phyloP scores from a whole-genome alignment of 148 eudicot genomes.

The Fagopyrum esculentum region DNA sequence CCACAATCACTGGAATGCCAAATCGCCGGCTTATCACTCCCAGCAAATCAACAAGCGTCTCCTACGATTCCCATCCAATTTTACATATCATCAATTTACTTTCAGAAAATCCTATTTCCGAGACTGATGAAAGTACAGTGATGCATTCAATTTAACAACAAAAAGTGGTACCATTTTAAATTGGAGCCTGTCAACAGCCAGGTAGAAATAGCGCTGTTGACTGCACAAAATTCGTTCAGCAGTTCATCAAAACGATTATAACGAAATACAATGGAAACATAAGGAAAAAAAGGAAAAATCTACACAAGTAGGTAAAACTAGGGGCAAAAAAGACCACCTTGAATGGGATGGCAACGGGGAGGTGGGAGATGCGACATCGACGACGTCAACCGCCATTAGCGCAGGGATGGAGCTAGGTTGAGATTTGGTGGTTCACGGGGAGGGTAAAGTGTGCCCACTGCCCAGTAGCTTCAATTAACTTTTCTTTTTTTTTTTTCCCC shows the following conservation, averaged over 20 bases:
- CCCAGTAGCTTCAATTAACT: no score
- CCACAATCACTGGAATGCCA: slow-evolving; percentile 66
- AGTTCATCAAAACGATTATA: not conserved
- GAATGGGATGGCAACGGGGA: slow-evolving; percentile 27
- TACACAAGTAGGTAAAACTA: not conserved
- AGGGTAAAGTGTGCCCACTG: not conserved
- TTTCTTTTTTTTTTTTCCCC: no score
- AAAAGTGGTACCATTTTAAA: slow-evolving; percentile 62
- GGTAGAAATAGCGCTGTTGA: slow-evolving; percentile 78
- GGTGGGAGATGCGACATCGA: slow-evolving; percentile 39
- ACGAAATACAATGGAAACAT: not conserved
- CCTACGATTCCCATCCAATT: slow-evolving; percentile 30
- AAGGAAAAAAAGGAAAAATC: not conserved
- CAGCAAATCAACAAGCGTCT: slow-evolving; percentile 75
- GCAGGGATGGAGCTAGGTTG: not conserved
- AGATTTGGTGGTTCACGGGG: not conserved
- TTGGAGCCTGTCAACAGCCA: slow-evolving; percentile 76
- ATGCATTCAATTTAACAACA: not conserved
- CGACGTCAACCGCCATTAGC: slow-evolving; percentile 32
- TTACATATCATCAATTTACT: not conserved
- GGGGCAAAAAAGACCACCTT: slow-evolving; percentile 19
- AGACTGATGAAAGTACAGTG: not conserved
- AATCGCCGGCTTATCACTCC: slow-evolving; percentile 62
- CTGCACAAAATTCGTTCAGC: slow-evolving; percentile 23
- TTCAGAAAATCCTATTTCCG: not conserved